A percentile compares a stretch with the other conserved stretches of the same genome.
phyloP scores from a whole-genome alignment of 2,329 filamentous ascomycete genomes.

The Orbilia quercus region DNA sequence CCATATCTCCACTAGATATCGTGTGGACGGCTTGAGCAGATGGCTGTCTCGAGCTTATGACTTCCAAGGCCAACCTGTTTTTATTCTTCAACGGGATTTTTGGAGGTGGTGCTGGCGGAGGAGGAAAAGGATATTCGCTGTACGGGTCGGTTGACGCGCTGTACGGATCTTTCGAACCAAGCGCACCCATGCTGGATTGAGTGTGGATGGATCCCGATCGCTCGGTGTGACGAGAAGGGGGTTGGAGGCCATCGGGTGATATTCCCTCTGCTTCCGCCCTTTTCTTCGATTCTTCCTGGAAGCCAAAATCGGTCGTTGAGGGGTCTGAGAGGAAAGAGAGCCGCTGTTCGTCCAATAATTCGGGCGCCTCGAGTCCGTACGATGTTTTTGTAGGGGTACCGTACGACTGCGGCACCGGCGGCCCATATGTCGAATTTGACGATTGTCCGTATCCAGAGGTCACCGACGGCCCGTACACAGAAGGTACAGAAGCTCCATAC shows the following conservation, averaged over 20 bases:
- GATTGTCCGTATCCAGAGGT: slow-evolving; percentile 22
- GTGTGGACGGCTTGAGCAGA: slow-evolving; percentile 29
- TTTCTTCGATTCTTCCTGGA: slow-evolving; percentile 3
- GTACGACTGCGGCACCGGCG: slow-evolving; percentile 32
- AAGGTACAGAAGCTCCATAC: slow-evolving; percentile 37
- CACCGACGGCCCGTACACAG: slow-evolving; percentile 27
- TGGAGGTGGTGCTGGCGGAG: slow-evolving; percentile 21
- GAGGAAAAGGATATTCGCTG: background rate
- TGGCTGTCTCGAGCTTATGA: slow-evolving; percentile 13
- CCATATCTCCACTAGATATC: slow-evolving; percentile 1
- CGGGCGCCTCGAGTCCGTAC: slow-evolving; percentile 16
- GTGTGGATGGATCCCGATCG: slow-evolving; percentile 33
- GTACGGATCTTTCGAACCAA: slow-evolving; percentile 40
- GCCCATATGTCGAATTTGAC: slow-evolving; percentile 23
- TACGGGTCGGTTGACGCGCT: background rate
- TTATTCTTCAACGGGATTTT: slow-evolving; percentile 28
- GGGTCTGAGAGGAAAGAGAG: slow-evolving; percentile 37
- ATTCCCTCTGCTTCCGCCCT: slow-evolving; percentile 5
- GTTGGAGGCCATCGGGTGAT: slow-evolving; percentile 7
- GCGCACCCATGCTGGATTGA: slow-evolving; percentile 34
- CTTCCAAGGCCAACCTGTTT: slow-evolving; percentile 9
- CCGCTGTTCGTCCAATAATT: slow-evolving; percentile 7
- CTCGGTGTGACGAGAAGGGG: slow-evolving; percentile 14
- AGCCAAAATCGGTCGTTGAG: slow-evolving; percentile 26
- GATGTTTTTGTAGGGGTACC: slow-evolving; percentile 13